Evolutionary conservation across 2,329 filamentous ascomycete genomes (phyloP).

Genomic region (Drechmeria coniospora): DNA sequence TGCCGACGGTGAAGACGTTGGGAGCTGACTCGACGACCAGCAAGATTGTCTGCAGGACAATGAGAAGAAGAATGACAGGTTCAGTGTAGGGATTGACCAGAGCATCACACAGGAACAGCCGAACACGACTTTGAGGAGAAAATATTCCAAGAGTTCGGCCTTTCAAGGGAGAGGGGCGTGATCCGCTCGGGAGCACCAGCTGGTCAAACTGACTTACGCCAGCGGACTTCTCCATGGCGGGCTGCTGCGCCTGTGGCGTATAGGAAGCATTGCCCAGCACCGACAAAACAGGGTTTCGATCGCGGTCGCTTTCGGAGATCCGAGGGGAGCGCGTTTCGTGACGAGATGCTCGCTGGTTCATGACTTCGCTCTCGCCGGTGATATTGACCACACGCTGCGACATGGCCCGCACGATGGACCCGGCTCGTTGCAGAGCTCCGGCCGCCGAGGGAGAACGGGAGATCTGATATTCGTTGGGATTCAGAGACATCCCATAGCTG

Average conservation of each 20-base stretch:
- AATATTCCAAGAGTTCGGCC: conserved; percentile 81
- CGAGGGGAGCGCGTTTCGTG: conserved; percentile 43
- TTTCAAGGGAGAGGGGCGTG: conserved; percentile 54
- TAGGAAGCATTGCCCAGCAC: conserved; percentile 35
- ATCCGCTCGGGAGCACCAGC: conserved; percentile 6
- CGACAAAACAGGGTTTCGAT: conserved; percentile 13
- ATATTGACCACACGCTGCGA: conserved; percentile 96
- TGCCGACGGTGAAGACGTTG: conserved; percentile 48
- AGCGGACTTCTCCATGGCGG: conserved; percentile 29
- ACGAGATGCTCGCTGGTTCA: conserved; percentile 55
- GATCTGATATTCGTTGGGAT: conserved; percentile 33
- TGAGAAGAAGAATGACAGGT: conserved; percentile 71
- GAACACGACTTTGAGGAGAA: conserved; percentile 57
- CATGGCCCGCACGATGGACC: conserved; percentile 70
- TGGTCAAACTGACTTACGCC: conserved; percentile 7
- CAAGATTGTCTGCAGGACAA: conserved; percentile 77
- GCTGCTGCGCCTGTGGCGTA: conserved; percentile 28
- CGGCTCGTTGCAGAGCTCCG: conserved; percentile 50
- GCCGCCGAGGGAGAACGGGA: conserved; percentile 49
- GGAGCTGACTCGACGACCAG: conserved; percentile 68
- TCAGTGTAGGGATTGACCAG: conserved; percentile 79
- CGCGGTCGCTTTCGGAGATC: conserved; percentile 19
- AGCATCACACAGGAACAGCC: conserved; percentile 63
- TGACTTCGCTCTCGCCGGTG: conserved; percentile 75
- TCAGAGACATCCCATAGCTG: conserved; percentile 41